phyloP scores from a whole-genome alignment of 345 rosid genomes.

The Nasturtium officinale region DNA sequence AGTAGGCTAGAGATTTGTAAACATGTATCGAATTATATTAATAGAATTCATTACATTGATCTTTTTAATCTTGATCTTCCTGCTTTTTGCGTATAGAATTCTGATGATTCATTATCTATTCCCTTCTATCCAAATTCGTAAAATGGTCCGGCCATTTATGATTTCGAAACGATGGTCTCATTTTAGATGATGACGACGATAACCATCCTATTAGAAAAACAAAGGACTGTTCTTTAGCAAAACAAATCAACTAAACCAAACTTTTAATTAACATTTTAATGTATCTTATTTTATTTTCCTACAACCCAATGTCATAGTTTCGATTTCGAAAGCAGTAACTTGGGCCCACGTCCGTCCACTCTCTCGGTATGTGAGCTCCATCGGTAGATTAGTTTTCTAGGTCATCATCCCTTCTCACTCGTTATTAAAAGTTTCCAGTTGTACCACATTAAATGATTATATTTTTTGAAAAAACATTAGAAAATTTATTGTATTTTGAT shows the following conservation, averaged over 20 bases:
- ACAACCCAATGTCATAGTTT: background rate
- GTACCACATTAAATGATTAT: background rate
- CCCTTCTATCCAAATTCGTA: background rate
- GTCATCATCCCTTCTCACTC: background rate
- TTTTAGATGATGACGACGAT: background rate
- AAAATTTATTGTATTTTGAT: too few species aligned
- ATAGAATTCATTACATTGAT: background rate
- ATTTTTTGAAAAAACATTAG: too few species aligned
- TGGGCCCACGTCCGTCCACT: background rate
- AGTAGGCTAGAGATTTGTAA: conserved; percentile 2
- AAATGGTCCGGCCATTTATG: background rate
- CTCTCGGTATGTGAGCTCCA: background rate
- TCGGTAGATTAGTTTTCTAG: background rate
- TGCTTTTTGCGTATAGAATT: background rate
- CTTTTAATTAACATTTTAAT: background rate
- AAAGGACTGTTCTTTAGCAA: background rate
- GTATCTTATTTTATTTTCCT: background rate
- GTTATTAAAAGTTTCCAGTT: too few species aligned
- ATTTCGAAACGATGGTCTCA: background rate
- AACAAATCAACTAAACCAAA: background rate
- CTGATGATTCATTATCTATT: background rate
- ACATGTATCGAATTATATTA: conserved; percentile 4
- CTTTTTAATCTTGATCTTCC: background rate
- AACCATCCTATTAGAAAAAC: background rate
- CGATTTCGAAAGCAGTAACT: background rate